phyloP scores from a whole-genome alignment of 805 yeast genomes.

The Starmerella riodocensis region DNA sequence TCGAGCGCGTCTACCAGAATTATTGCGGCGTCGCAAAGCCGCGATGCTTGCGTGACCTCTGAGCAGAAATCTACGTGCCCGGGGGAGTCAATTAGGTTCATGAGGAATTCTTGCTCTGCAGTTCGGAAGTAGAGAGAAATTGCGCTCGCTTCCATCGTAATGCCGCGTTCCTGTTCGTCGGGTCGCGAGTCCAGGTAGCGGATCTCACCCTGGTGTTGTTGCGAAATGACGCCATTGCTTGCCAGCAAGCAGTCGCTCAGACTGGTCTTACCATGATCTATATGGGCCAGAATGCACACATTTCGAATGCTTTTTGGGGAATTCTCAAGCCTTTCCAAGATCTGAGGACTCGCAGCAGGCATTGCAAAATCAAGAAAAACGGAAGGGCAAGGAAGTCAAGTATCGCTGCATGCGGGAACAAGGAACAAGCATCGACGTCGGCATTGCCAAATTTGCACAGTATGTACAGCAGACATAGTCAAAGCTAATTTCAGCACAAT shows the following conservation, averaged over 20 bases:
- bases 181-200: constrained; percentile 83
- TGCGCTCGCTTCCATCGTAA: constrained; percentile 95
- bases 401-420: too few species aligned
- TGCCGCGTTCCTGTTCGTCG: constrained; percentile 92
- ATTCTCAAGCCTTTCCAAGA: constrained; percentile 52
- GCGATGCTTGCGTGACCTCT: constrained; percentile 90
- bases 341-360: constrained; percentile 45
- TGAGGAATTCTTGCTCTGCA: constrained; percentile 56
- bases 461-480: too few species aligned
- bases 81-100: constrained; percentile 92
- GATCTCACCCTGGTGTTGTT: constrained; percentile 87
- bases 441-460: too few species aligned
- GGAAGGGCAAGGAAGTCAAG: too few species aligned
- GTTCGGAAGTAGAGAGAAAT: constrained; percentile 68
- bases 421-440: too few species aligned
- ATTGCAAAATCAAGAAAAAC: constrained; percentile 10
- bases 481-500: too few species aligned
- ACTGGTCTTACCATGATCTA: constrained; percentile 96
- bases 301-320: constrained; percentile 64
- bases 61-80: constrained; percentile 98
- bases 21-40: constrained; percentile 93
- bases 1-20: constrained; percentile 93
- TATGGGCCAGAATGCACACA: constrained; percentile 93
- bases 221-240: constrained; percentile 91
- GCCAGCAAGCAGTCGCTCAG: constrained; percentile 84